Evolutionary conservation across 208 protist genomes (phyloP).

Genomic region (Leishmania lainsoni): DNA sequence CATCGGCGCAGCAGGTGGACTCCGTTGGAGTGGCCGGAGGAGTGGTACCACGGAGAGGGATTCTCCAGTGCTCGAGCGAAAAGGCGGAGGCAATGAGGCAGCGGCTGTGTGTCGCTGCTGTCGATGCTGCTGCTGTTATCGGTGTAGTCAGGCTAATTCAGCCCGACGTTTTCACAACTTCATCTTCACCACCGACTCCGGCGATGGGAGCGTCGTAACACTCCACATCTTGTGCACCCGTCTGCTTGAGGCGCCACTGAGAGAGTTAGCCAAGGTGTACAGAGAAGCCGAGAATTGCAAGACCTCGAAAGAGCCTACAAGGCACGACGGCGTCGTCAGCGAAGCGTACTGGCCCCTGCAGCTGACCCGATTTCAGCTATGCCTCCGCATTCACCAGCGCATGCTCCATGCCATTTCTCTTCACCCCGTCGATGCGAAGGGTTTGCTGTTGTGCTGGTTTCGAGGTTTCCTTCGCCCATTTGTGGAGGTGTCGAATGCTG

Average conservation of each 20-base stretch:
- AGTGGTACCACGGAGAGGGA: too few species aligned
- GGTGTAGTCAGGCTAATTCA: not conserved
- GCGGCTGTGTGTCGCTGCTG: constrained; percentile 25
- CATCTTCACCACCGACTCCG: not conserved
- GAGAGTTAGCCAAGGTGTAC: not conserved
- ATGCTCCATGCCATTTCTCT: constrained; percentile 19
- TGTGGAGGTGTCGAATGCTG: constrained; percentile 64
- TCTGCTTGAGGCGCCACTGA: constrained; percentile 1
- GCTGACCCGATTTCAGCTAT: constrained; percentile 36
- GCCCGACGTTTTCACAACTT: not conserved
- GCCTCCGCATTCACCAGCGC: constrained; percentile 24
- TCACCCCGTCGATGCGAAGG: not conserved
- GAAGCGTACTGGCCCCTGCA: constrained; percentile 5
- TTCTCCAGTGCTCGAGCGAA: not conserved
- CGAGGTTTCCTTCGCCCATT: constrained; percentile 37
- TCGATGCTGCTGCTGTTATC: constrained; percentile 25
- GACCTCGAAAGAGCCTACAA: not conserved
- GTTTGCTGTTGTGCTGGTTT: constrained; percentile 43
- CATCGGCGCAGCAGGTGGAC: not conserved
- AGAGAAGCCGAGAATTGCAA: not conserved
- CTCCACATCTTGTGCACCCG: not conserved
- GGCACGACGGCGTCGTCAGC: not conserved
- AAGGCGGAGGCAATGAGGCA: constrained; percentile 11
- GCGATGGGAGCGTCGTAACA: not conserved
- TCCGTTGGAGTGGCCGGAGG: too few species aligned